These are phyloP conservation scores for Cryptosporidium xiaoi DNA, from an alignment of 169 alveolate species.

Conservation along the genomic window DNA sequence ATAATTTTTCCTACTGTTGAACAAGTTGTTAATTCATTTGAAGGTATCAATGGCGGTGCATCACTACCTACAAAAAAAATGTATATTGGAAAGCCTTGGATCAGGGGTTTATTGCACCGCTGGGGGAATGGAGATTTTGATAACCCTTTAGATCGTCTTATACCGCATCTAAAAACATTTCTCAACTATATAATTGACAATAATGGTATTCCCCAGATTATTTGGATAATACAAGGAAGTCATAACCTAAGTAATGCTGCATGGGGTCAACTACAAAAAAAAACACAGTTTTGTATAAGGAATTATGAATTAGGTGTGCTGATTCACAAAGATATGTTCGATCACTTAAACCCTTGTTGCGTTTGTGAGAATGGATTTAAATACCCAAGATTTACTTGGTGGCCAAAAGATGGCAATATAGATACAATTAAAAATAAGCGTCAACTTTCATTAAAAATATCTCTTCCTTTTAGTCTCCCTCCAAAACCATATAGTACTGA, in stretches of 20 bases:
- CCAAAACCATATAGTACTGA: conserved; percentile 21
- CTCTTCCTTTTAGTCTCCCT: conserved; percentile 45
- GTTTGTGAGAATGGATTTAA: neutral
- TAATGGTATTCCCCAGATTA: neutral
- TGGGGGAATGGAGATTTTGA: conserved; percentile 23
- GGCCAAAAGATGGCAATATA: neutral
- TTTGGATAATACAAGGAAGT: conserved; percentile 69
- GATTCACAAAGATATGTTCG: conserved; percentile 7
- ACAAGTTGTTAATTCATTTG: conserved; percentile 24
- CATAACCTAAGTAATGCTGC: conserved; percentile 67
- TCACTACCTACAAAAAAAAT: conserved; percentile 49
- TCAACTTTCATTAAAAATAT: neutral
- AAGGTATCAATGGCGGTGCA: conserved; percentile 50
- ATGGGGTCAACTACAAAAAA: conserved; percentile 65
- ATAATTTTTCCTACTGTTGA: conserved; percentile 46
- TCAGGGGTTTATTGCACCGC: conserved; percentile 8
- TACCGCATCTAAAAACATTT: conserved; percentile 60
- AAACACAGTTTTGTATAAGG: conserved; percentile 31
- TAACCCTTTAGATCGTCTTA: neutral
- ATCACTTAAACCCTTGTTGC: neutral
- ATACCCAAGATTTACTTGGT: conserved; percentile 50
- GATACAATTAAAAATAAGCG: neutral
- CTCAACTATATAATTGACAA: conserved; percentile 10
- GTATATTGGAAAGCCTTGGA: conserved; percentile 59
- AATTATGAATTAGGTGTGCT: conserved; percentile 54